Conservation (phyloP, 768 basidiomycete genomes). For the Termitomyces sp. region DNA sequence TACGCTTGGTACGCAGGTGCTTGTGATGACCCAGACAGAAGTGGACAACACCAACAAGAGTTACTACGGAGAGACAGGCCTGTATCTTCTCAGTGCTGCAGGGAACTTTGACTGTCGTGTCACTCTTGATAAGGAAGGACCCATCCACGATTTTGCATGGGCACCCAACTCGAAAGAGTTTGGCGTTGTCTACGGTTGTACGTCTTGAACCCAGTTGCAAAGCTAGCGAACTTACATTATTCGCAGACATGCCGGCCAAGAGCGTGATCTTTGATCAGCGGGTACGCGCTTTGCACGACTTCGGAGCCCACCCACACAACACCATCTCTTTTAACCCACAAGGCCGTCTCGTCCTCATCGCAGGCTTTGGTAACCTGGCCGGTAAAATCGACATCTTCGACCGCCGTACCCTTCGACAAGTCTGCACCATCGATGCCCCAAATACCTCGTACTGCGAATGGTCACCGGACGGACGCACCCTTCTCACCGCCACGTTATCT, state of each 20-base stretch:
- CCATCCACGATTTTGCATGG: slow-evolving; percentile 96
- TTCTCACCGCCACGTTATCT: slow-evolving; percentile 93
- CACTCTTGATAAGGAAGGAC: slow-evolving; percentile 89
- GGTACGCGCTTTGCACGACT: slow-evolving; percentile 83
- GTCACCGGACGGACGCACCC: slow-evolving; percentile 89
- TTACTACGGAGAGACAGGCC: slow-evolving; percentile 96
- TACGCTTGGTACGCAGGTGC: slow-evolving; percentile 83
- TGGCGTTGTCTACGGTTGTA: slow-evolving; percentile 93
- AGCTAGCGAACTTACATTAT: slow-evolving; percentile 1
- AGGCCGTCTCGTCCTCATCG: slow-evolving; percentile 79
- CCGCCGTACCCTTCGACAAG: slow-evolving; percentile 75
- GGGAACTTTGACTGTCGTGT: slow-evolving; percentile 94
- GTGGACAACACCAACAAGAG: slow-evolving; percentile 96
- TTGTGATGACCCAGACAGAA: slow-evolving; percentile 92
- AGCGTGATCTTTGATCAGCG: slow-evolving; percentile 88
- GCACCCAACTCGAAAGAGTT: slow-evolving; percentile 97
- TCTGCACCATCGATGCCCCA: slow-evolving; percentile 79
- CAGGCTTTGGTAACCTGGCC: slow-evolving; percentile 95
- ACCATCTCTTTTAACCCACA: slow-evolving; percentile 95
- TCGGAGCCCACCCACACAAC: slow-evolving; percentile 86
- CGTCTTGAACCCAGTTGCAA: slow-evolving; percentile 25
- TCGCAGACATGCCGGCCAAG: slow-evolving; percentile 90
- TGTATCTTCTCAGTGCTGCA: slow-evolving; percentile 88
- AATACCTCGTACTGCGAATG: slow-evolving; percentile 95
- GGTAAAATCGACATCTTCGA: slow-evolving; percentile 93